phyloP scores from a whole-genome alignment of 1,284 basidiomycete genomes.

The Cryptococcus hybrid region DNA sequence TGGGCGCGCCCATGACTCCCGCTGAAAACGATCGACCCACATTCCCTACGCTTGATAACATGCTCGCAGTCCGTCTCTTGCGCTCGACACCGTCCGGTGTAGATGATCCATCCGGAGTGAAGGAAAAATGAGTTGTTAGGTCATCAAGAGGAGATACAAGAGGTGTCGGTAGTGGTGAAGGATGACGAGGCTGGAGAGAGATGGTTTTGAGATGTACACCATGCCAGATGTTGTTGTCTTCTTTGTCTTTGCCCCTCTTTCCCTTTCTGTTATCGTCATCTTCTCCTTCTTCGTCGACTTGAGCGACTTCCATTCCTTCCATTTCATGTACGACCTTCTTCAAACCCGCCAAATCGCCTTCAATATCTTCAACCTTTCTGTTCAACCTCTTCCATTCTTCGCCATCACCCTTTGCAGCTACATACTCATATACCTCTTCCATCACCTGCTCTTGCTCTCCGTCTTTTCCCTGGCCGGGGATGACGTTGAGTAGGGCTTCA shows the following conservation, averaged over 20 bases:
- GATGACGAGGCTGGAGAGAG: slow-evolving; percentile 3
- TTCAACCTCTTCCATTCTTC: slow-evolving; percentile 56
- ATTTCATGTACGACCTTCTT: slow-evolving; percentile 40
- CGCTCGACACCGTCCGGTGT: neutral
- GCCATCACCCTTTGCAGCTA: slow-evolving; percentile 57
- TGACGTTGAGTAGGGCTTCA: slow-evolving; percentile 64
- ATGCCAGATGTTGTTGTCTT: slow-evolving; percentile 5
- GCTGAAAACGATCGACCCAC: slow-evolving; percentile 34
- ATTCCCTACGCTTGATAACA: slow-evolving; percentile 23
- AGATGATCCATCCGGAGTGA: neutral
- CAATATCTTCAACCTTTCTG: slow-evolving; percentile 69
- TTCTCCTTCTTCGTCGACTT: slow-evolving; percentile 3
- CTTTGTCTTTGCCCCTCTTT: neutral
- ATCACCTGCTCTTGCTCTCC: slow-evolving; percentile 53
- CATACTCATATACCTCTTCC: slow-evolving; percentile 60
- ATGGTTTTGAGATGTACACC: slow-evolving; percentile 10
- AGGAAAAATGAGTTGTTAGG: neutral
- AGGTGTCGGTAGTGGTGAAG: slow-evolving; percentile 6
- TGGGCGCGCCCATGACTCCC: slow-evolving; percentile 33
- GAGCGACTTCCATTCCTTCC: slow-evolving; percentile 33
- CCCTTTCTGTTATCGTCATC: neutral
- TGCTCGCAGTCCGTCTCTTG: slow-evolving; percentile 2
- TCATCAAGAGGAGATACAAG: slow-evolving; percentile 3
- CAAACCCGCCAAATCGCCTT: slow-evolving; percentile 68
- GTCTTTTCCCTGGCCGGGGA: slow-evolving; percentile 45